A percentile compares a stretch with the other conserved stretches of the same genome.
Evolutionary conservation across 352 stramenopile species (phyloP).

Genomic region (Paralagenidium karlingii): DNA sequence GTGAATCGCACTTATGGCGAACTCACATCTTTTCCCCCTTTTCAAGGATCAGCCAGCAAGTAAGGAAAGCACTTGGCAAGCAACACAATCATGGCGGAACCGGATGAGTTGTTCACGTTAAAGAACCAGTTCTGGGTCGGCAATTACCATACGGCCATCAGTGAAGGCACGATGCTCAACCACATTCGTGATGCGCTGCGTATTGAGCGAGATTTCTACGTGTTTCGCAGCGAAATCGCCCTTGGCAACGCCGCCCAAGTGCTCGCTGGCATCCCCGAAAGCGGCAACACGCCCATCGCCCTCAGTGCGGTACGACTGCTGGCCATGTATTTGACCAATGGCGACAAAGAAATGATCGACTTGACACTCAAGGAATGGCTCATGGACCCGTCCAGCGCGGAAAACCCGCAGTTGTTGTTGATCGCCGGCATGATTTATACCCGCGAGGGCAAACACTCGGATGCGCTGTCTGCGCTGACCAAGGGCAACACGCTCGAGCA

Average conservation of each 20-base stretch:
- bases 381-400: conserved; percentile 48
- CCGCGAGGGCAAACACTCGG: conserved; percentile 84
- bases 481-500: conserved; percentile 90
- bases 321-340: conserved; percentile 68
- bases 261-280: conserved; percentile 71
- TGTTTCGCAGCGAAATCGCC: conserved; percentile 84
- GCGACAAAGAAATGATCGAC: conserved; percentile 80
- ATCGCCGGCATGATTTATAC: conserved; percentile 91
- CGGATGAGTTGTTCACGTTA: conserved; percentile 97
- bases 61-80: too few species aligned
- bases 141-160: conserved; percentile 91
- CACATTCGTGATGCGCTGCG: conserved; percentile 79
- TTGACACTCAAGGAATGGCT: conserved; percentile 89
- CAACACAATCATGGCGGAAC: conserved; percentile 63
- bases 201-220: conserved; percentile 90
- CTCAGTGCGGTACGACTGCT: conserved; percentile 81
- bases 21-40: too few species aligned
- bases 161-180: conserved; percentile 81
- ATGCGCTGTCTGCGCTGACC: conserved; percentile 89
- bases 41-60: too few species aligned
- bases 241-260: conserved; percentile 86
- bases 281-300: conserved; percentile 45
- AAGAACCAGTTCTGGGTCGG: conserved; percentile 96
- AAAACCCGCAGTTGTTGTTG: conserved; percentile 88
- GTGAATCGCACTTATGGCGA: too few species aligned